phyloP scores from a whole-genome alignment of 2,329 filamentous ascomycete species.

The Fonsecaea erecta region DNA sequence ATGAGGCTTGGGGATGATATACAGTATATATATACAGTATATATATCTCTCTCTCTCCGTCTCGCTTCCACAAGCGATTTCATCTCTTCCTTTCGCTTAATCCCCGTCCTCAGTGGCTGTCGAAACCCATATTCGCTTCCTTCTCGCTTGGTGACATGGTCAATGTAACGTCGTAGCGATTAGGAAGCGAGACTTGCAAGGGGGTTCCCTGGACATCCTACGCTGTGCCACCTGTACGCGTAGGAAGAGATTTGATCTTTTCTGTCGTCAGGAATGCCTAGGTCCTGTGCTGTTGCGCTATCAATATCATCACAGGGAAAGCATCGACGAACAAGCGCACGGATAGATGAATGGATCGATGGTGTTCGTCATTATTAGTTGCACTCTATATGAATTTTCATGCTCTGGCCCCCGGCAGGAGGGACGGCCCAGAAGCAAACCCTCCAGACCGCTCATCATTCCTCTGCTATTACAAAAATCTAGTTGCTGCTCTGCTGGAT shows the following conservation, averaged over 20 bases:
- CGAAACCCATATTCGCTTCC: constrained; percentile 6
- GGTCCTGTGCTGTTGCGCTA: too few species aligned
- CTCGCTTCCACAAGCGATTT: constrained; percentile 4
- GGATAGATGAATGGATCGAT: neutral
- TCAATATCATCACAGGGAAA: too few species aligned
- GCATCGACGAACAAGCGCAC: neutral
- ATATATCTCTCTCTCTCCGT: neutral
- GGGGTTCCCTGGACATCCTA: constrained; percentile 1
- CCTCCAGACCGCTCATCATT: neutral
- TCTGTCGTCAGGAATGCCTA: too few species aligned
- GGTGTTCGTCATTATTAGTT: neutral
- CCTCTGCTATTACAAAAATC: constrained; percentile 5
- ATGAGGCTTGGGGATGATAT: constrained; percentile 22
- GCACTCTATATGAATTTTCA: neutral
- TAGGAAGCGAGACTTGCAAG: constrained; percentile 15
- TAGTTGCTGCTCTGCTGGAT: neutral
- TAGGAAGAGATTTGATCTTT: too few species aligned
- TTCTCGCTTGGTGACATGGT: constrained; percentile 21
- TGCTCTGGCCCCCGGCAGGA: neutral
- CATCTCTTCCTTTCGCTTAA: constrained; percentile 9
- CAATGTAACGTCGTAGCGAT: constrained; percentile 25
- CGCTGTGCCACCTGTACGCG: neutral
- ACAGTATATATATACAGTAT: constrained; percentile 3
- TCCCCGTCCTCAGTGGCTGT: constrained; percentile 7
- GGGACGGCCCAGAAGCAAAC: neutral